Percentiles rank a stretch among this genome's conserved stretches.
phyloP scores from a whole-genome alignment of 2,329 filamentous ascomycete species.

The Colletotrichum echinochloae region DNA sequence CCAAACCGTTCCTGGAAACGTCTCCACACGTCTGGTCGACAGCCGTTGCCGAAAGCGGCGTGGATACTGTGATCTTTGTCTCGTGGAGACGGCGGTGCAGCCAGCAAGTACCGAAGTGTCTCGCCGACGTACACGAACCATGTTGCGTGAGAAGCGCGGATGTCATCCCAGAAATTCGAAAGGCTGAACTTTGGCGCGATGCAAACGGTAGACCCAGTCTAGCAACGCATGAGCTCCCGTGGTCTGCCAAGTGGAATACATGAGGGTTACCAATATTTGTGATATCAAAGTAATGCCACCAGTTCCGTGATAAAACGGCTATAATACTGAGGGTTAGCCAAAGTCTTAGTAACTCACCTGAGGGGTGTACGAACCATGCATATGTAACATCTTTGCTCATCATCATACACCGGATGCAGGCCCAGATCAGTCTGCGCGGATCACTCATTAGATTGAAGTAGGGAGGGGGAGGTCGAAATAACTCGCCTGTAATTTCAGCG shows the following conservation, averaged over 20 bases:
- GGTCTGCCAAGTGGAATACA: constrained; percentile 45
- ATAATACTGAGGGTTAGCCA: constrained; percentile 37
- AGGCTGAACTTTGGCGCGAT: constrained; percentile 77
- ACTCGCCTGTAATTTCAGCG: constrained; percentile 22
- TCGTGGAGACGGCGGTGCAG: constrained; percentile 71
- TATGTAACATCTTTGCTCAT: constrained; percentile 14
- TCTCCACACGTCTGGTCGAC: constrained; percentile 76
- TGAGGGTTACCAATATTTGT: constrained; percentile 58
- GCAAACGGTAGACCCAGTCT: constrained; percentile 64
- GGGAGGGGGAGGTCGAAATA: fast-evolving
- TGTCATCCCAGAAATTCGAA: constrained; percentile 77
- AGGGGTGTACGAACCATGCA: constrained; percentile 13
- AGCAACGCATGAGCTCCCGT: neutral
- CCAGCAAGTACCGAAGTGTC: constrained; percentile 79
- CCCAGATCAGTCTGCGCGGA: constrained; percentile 15
- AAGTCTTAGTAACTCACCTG: fast-evolving
- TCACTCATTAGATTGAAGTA: neutral
- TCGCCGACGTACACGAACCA: constrained; percentile 84
- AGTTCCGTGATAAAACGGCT: constrained; percentile 76
- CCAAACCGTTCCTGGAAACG: constrained; percentile 62
- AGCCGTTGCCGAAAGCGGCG: constrained; percentile 74
- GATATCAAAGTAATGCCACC: constrained; percentile 70
- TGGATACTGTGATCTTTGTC: constrained; percentile 70
- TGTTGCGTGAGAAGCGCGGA: constrained; percentile 75
- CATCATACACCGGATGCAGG: neutral